These are phyloP conservation scores for Psilocybe cyanescens DNA, from an alignment of 768 basidiomycete genomes.

Conservation along the genomic window DNA sequence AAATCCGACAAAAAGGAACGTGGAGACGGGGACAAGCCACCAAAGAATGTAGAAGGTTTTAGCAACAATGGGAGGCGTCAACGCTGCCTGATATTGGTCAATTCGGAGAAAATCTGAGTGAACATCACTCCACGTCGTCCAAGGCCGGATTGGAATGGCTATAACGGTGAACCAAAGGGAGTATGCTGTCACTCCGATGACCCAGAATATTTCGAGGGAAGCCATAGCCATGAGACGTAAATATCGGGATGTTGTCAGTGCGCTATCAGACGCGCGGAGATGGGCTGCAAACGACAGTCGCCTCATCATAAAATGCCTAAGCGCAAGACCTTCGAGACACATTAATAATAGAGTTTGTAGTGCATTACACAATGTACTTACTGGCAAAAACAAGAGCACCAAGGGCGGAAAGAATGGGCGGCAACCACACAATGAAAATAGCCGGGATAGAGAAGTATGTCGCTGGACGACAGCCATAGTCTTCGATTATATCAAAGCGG, in stretches of 20 bases:
- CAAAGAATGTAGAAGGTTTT: too few relatives aligned
- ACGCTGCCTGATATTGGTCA: too few relatives aligned
- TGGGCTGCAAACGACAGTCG: too few relatives aligned
- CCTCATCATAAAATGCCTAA: too few relatives aligned
- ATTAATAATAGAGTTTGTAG: background rate
- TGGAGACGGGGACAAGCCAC: too few relatives aligned
- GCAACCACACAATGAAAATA: constrained; percentile 47
- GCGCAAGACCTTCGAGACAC: background rate
- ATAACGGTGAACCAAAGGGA: background rate
- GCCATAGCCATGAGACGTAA: too few relatives aligned
- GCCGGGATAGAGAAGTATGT: constrained; percentile 47
- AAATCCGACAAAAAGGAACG: too few relatives aligned
- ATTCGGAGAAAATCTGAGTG: background rate
- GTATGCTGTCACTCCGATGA: background rate
- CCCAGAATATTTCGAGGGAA: too few relatives aligned
- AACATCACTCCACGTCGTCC: background rate
- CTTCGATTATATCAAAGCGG: constrained; percentile 63
- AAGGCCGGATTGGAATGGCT: background rate
- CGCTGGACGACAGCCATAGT: constrained; percentile 57
- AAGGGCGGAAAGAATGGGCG: constrained; percentile 36
- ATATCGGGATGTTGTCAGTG: too few relatives aligned
- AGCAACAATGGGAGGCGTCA: too few relatives aligned
- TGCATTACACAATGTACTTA: background rate
- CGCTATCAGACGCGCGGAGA: too few relatives aligned
- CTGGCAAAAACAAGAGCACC: background rate